Conservation (phyloP, 2,329 filamentous ascomycete species). For the Elsinoe australis region DNA sequence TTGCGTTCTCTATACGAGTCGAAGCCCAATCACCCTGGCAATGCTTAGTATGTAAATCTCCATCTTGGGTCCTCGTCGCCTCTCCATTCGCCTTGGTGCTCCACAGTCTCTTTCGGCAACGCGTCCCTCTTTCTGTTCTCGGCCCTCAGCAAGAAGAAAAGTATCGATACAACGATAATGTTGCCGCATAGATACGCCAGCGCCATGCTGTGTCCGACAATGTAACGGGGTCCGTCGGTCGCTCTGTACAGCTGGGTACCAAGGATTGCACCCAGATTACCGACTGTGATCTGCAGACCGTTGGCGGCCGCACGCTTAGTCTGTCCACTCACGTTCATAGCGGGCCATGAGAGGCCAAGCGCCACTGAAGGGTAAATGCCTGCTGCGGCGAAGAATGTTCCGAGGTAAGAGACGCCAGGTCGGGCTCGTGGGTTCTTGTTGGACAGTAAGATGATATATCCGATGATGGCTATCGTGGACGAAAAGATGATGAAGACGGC, state of each 20-base stretch:
- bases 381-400: slow-evolving; percentile 38
- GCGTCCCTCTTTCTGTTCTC: slow-evolving; percentile 51
- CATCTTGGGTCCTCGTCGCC: slow-evolving; percentile 59
- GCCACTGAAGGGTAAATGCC: slow-evolving; percentile 61
- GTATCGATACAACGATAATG: slow-evolving; percentile 43
- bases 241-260: slow-evolving; percentile 63
- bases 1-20: too few species aligned
- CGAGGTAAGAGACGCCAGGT: slow-evolving; percentile 34
- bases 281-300: slow-evolving; percentile 64
- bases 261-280: slow-evolving; percentile 60
- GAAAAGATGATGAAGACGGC: slow-evolving; percentile 57
- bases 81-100: slow-evolving; percentile 47
- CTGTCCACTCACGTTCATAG: slow-evolving; percentile 63
- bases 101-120: slow-evolving; percentile 39
- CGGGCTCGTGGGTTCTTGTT: slow-evolving; percentile 34
- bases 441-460: slow-evolving; percentile 34
- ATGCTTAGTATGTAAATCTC: slow-evolving; percentile 48
- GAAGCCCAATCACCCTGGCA: too few species aligned
- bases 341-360: slow-evolving; percentile 60
- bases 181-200: slow-evolving; percentile 57
- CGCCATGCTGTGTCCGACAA: slow-evolving; percentile 60
- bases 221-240: slow-evolving; percentile 53
- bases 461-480: slow-evolving; percentile 29
- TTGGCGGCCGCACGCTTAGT: slow-evolving; percentile 62
- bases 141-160: slow-evolving; percentile 49